Base-by-base conservation (phyloP, 106 monocot species). In the Apostasia shenzhenica region DNA sequence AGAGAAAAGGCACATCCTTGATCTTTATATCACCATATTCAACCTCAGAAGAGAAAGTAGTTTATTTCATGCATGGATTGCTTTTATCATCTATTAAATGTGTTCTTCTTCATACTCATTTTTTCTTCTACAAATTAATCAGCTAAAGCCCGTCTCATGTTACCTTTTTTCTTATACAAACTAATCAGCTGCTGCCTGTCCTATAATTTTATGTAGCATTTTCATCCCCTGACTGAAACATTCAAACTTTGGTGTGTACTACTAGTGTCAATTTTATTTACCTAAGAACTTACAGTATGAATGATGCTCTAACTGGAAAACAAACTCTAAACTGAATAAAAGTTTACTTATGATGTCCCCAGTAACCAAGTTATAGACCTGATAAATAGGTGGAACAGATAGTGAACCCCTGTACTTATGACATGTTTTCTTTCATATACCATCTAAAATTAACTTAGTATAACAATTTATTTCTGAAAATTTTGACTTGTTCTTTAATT, bases 1-100 rank as follows among this genome's bases (percentile, higher is more conserved):
- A 84, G 95, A 61, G 95, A 97, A 82, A 97, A 97, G 95, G 95
- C 92, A 44, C 48, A 42, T 54, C 38, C 43, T 51, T 4, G n/a
- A 7, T 45, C 8, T 26, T 59, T 39, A 3, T 55, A 49, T 67
- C 41, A 10, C 49, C 11, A 50, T 50, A 59, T 54, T 10, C 52
- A 14, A 64, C 3, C 47, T 48, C 48, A 5, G 14, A 64, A 61
- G 7, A 2, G 47, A 3, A 8, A 67, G 50, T 40, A 13, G 6
- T 48, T 48, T 26, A 48, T 8, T 49, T 64, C 0, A 48, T 3
- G 37, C 38, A 8, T 67, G 37, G 50, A 4, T 51, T 8, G 43
- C 46, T 13, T 12, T 67, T 51, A 3, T 64, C 46, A 7, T 67
- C 48, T 67, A 67, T 14, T 5, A 61, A 5, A 5, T 42, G 14